These are phyloP conservation scores for Coffea eugenioides DNA, from an alignment of 257 asterid species.

Conservation along the genomic window DNA sequence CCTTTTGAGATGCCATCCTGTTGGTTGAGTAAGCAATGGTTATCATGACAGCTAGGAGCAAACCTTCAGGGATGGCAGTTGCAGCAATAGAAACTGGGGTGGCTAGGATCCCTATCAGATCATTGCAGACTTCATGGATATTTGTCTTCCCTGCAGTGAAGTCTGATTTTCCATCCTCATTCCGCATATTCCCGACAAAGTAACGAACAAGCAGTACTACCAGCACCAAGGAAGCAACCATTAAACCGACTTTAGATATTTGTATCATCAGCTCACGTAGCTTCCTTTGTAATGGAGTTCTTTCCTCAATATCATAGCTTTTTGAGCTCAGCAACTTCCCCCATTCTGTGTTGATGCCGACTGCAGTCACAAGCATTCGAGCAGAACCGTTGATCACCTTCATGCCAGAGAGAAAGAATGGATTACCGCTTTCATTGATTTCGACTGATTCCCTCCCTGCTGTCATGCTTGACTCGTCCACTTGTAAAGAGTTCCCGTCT, in stretches of 20 bases:
- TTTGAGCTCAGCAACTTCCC: conserved; percentile 53
- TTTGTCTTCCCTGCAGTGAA: conserved; percentile 35
- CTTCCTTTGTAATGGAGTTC: conserved; percentile 52
- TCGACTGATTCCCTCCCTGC: conserved; percentile 38
- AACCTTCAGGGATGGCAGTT: conserved; percentile 66
- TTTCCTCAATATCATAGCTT: conserved; percentile 32
- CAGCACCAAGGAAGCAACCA: conserved; percentile 47
- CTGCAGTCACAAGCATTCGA: conserved; percentile 50
- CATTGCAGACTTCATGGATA: conserved; percentile 32
- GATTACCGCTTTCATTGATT: conserved; percentile 28
- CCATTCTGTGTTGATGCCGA: conserved; percentile 56
- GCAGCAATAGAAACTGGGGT: conserved; percentile 56
- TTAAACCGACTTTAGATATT: conserved; percentile 49
- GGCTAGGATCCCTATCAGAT: conserved; percentile 47
- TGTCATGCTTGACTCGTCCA: conserved; percentile 54
- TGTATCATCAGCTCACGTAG: conserved; percentile 37
- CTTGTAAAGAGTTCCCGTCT: conserved; percentile 36
- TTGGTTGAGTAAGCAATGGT: conserved; percentile 59
- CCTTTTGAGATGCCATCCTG: conserved; percentile 55
- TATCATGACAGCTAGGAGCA: conserved; percentile 56
- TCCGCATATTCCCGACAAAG: conserved; percentile 48
- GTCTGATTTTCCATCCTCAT: conserved; percentile 18
- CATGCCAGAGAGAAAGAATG: conserved; percentile 54
- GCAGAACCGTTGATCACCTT: conserved; percentile 53
- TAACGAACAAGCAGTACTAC: conserved; percentile 47